Evolutionary conservation across 2,329 filamentous ascomycete species (phyloP), one percentile per base, ranked within the genome.

Genomic region (Trichoderma sp.): DNA sequence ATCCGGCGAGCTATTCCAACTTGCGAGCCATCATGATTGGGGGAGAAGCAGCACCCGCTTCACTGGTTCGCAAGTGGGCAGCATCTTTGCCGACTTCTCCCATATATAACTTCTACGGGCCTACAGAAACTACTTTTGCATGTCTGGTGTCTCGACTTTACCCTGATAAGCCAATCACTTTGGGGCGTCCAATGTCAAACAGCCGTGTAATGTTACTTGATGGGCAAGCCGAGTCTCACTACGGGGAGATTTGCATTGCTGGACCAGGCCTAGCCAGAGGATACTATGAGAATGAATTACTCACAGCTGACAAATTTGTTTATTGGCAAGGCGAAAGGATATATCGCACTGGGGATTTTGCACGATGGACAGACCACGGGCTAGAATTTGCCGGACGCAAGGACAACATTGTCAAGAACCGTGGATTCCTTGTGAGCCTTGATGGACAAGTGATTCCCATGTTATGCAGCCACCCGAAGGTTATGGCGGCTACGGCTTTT

Each of bases 11-110:
- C 47, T 65, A 51, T 14, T 53, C 62, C 3, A 65, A 65, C 2
- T 4, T 65, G 43, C 62, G 62, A 11, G 30, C 62, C 21, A 53
- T 65, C 47, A 51, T 65, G 62, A 47, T 65, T 9, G 62, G 62
- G 11, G 62, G 62, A 32, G 62, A 65, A 65, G 62, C 62, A 51
- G 26, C 62, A 3, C 62, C 62, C 4, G 24, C 43, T 18, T 51
- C 62, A 24, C 47, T 65, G 6, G 62, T 65, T 8, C 43, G 62
- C 28, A 65, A 65, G n/a, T 65, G 62, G 62, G 62, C 39, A 53
- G 43, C 26, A 53, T 24, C 28, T 34, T 24, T 65, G 8, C 62
- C 62, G 7, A 65, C n/a, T 4, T 53, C 62, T 34, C 11, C 62
- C n/a, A 65, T 65, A 21, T 65, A 65, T 2, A 65, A 65, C 30